Conservation (phyloP, 176 grass and related monocot species). For the Chrysopogon serrulatus region DNA sequence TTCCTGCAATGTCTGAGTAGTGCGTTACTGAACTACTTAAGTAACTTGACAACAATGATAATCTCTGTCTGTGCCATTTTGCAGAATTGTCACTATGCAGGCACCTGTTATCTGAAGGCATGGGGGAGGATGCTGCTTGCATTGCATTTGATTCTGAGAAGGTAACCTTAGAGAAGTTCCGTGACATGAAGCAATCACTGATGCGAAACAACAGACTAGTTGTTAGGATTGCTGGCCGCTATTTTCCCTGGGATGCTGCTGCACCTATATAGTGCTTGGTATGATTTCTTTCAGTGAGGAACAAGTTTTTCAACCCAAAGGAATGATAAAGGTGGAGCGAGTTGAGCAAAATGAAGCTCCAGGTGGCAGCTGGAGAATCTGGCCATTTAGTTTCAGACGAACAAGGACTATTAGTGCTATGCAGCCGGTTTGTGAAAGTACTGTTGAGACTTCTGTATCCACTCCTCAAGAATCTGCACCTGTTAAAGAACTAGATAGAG, state of each 20-base stretch:
- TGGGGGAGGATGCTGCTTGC: constrained; percentile 74
- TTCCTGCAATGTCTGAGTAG: neutral
- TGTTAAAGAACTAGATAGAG: constrained; percentile 24
- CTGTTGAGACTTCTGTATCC: constrained; percentile 19
- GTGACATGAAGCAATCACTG: constrained; percentile 56
- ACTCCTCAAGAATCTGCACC: constrained; percentile 17
- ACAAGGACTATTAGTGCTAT: constrained; percentile 52
- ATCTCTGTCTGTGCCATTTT: constrained; percentile 28
- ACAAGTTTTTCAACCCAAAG: constrained; percentile 63
- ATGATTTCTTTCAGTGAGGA: constrained; percentile 70
- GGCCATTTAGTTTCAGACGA: constrained; percentile 77
- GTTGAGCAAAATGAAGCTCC: constrained; percentile 39
- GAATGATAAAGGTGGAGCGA: constrained; percentile 74
- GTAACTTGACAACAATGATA: neutral
- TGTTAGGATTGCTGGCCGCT: constrained; percentile 69
- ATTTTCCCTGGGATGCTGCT: constrained; percentile 81
- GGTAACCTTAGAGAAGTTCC: constrained; percentile 74
- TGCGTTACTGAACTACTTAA: neutral
- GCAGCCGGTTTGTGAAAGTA: constrained; percentile 23
- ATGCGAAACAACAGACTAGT: constrained; percentile 73
- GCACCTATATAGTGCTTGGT: constrained; percentile 54
- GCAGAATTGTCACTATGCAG: constrained; percentile 88
- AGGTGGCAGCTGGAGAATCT: constrained; percentile 85
- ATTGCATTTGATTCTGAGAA: constrained; percentile 76
- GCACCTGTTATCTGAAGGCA: constrained; percentile 87